Evolutionary conservation across 1,284 basidiomycete genomes (phyloP), one percentile per base, ranked within the genome.

Genomic region (Pholiota adiposa): DNA sequence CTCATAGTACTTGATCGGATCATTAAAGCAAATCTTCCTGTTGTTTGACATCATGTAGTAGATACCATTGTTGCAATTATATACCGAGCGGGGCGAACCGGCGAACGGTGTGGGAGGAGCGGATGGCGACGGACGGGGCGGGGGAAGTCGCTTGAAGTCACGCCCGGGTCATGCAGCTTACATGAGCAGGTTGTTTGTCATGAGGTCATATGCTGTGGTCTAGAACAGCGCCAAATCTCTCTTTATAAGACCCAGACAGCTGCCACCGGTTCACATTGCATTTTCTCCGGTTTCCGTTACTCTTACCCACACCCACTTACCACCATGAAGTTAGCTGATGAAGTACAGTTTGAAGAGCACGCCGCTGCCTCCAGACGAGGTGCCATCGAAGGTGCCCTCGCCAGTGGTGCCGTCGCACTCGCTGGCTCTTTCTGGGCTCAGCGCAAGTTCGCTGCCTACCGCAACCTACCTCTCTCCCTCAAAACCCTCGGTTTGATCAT

Each of bases 401-500:
- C 73, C 19, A 85, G 88, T 56, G 73, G 82, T 6, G 77, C 79
- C 5, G 71, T 84, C 33, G 82, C 84, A 1, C 66, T 85, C 11
- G 87, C 90, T 16, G 76, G 75, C 2, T 86, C 87, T 56, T 88
- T 84, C 70, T 72, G 85, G 63, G 77, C 89, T 48, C 81, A 88
- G 61, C 79, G 78, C 23, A 75, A 78, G 43, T 87, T 80, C 70
- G 74, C 83, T 0, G 80, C 85, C 56, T 96, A 92, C 74, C 86
- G 89, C 59, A 68, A 76, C 1, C 79, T 96, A 3, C 93, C 93
- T 0, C 76, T 83, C 1, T 87, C 90, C 0, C 78, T 95, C 63
- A 96, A 95, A 73, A 77, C 88, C 0, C 82, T 96, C 40, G 89
- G 90, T 40, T 81, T 86, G 36, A 80, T 90, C 60, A 78, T 90